These are phyloP conservation scores for Acrodontium crateriforme DNA, from an alignment of 2,329 filamentous ascomycete genomes.

Conservation along the genomic window DNA sequence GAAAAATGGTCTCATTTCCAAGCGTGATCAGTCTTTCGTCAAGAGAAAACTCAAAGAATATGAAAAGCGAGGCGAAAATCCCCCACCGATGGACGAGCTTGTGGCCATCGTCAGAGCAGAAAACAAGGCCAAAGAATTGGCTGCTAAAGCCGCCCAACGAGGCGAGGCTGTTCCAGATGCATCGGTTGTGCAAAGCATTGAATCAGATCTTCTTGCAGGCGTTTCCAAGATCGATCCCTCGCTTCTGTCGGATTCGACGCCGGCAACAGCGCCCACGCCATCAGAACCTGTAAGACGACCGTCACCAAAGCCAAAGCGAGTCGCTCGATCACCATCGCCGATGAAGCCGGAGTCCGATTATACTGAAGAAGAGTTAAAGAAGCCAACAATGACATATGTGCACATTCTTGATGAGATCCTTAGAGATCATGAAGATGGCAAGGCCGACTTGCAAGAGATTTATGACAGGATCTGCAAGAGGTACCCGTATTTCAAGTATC, in stretches of 20 bases:
- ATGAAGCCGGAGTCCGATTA: conserved; percentile 50
- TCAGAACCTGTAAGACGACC: conserved; percentile 24
- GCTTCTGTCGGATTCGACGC: neutral
- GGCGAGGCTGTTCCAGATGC: conserved; percentile 19
- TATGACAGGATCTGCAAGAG: conserved; percentile 50
- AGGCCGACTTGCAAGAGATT: conserved; percentile 52
- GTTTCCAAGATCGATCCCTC: conserved; percentile 1
- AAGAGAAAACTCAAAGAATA: conserved; percentile 24
- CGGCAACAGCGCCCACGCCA: conserved; percentile 2
- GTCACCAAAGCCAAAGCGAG: conserved; percentile 33
- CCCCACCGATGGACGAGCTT: conserved; percentile 17
- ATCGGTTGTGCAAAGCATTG: conserved; percentile 15
- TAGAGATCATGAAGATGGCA: conserved; percentile 38
- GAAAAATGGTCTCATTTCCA: conserved; percentile 74
- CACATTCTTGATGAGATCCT: conserved; percentile 50
- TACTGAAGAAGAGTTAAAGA: conserved; percentile 60
- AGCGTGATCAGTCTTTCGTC: conserved; percentile 41
- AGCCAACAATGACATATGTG: conserved; percentile 50
- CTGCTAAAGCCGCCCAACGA: conserved; percentile 9
- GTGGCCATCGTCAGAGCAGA: conserved; percentile 22
- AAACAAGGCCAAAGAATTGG: conserved; percentile 23
- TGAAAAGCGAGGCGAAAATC: conserved; percentile 17
- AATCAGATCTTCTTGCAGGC: no score
- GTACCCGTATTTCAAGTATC: conserved; percentile 51
- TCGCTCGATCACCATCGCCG: conserved; percentile 45